A percentile compares a stretch with the other conserved stretches of the same genome.
These are phyloP conservation scores for Pythium coloratum DNA, from an alignment of 352 stramenopile genomes.

Conservation along the genomic window DNA sequence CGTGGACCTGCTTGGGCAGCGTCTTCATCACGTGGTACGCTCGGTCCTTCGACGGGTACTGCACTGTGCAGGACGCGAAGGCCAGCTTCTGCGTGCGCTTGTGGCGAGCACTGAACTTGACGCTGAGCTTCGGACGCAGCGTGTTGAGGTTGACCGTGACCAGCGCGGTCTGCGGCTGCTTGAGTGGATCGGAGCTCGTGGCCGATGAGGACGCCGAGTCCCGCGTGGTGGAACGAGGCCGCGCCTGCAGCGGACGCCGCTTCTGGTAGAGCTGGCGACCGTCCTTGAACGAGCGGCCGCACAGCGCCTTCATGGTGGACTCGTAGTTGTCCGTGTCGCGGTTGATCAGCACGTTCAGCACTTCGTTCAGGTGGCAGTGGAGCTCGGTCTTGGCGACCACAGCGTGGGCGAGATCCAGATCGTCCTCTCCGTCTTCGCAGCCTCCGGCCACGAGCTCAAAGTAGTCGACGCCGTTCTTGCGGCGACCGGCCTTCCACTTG, in stretches of 20 bases:
- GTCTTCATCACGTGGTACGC: constrained; percentile 69
- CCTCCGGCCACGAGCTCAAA: constrained; percentile 42
- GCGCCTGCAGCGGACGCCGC: constrained; percentile 20
- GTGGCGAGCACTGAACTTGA: constrained; percentile 25
- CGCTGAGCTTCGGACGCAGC: constrained; percentile 24
- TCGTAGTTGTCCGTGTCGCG: constrained; percentile 45
- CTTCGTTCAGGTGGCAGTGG: constrained; percentile 61
- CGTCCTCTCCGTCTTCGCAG: constrained; percentile 26
- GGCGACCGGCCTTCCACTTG: constrained; percentile 36
- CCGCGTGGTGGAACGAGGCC: not conserved
- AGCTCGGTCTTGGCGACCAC: constrained; percentile 54
- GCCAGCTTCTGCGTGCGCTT: constrained; percentile 57
- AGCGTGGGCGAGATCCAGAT: constrained; percentile 56
- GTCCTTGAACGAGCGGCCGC: constrained; percentile 48
- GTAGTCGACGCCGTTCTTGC: constrained; percentile 41
- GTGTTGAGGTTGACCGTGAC: constrained; percentile 23
- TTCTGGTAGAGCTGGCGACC: constrained; percentile 50
- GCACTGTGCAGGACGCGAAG: constrained; percentile 48
- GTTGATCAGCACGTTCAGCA: constrained; percentile 54
- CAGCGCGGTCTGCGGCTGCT: constrained; percentile 9
- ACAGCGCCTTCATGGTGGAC: constrained; percentile 49
- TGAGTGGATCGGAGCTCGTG: not conserved
- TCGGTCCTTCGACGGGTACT: constrained; percentile 43
- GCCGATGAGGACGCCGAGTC: not conserved
- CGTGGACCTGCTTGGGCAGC: constrained; percentile 50